phyloP scores from a whole-genome alignment of 1,284 basidiomycete species.

The Dichomitus squalens region DNA sequence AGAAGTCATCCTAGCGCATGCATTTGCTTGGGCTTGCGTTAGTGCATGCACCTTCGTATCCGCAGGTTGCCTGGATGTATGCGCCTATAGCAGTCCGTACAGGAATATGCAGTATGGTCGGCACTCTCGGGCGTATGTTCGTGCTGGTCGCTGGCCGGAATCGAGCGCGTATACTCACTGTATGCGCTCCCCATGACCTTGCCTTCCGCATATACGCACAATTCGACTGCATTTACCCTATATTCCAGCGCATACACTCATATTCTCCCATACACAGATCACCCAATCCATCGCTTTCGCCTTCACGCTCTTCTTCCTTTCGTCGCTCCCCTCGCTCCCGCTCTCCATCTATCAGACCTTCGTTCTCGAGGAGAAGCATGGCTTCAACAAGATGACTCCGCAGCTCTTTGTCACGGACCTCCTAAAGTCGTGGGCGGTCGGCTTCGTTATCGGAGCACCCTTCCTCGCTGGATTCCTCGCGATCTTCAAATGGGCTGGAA shows the following conservation, averaged over 20 bases:
- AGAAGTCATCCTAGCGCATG: too few species aligned
- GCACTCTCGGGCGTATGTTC: too few species aligned
- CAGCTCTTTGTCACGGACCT: constrained; percentile 77
- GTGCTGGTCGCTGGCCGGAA: too few species aligned
- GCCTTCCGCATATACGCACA: neutral
- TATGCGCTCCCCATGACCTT: neutral
- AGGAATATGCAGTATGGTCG: too few species aligned
- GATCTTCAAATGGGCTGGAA: constrained; percentile 93
- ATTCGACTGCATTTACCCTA: neutral
- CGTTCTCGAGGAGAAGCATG: constrained; percentile 92
- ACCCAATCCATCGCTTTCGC: constrained; percentile 83
- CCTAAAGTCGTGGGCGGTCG: constrained; percentile 79
- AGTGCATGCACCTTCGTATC: too few species aligned
- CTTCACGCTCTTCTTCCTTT: constrained; percentile 66
- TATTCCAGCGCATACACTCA: neutral
- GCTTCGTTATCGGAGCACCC: constrained; percentile 81
- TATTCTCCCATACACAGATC: constrained; percentile 53
- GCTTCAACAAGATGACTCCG: constrained; percentile 94
- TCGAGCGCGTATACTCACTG: too few species aligned
- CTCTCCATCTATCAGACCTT: constrained; percentile 87
- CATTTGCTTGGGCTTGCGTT: too few species aligned
- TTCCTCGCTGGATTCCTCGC: constrained; percentile 87
- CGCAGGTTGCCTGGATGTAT: too few species aligned
- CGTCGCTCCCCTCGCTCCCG: constrained; percentile 72
- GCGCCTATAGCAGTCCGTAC: too few species aligned